Conservation (phyloP, 345 rosid species). For the Populus alba region DNA sequence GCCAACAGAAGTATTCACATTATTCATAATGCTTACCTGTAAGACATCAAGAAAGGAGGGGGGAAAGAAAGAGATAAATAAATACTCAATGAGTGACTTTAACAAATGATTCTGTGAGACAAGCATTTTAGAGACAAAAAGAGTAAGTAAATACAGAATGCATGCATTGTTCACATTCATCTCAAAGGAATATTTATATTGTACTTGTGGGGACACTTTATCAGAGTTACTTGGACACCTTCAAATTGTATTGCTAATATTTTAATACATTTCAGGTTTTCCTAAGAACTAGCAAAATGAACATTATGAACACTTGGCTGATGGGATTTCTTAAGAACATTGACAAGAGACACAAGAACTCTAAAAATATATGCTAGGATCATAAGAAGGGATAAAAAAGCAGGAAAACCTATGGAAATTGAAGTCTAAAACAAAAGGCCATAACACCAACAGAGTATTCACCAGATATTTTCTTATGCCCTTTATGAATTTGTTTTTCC, state of each 20-base stretch:
- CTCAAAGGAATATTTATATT: background rate
- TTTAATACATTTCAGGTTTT: background rate
- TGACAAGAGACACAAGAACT: background rate
- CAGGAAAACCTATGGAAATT: no score
- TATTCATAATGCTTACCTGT: conserved; percentile 84
- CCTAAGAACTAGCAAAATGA: background rate
- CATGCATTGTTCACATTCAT: background rate
- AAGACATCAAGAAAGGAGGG: conserved; percentile 12
- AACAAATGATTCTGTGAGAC: background rate
- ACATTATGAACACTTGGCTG: background rate
- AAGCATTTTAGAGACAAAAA: background rate
- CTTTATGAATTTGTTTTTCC: no score
- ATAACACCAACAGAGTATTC: no score
- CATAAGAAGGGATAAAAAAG: no score
- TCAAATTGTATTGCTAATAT: background rate
- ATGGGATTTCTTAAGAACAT: background rate
- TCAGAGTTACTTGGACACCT: background rate
- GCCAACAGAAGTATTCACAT: conserved; percentile 84
- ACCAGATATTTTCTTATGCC: no score
- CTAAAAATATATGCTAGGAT: no score
- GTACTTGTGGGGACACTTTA: background rate
- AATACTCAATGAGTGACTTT: background rate
- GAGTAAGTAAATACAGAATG: background rate
- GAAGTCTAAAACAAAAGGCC: no score
- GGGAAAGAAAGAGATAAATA: background rate